Evolutionary conservation across 768 basidiomycete genomes (phyloP).

Genomic region (Lactarius deliciosus): DNA sequence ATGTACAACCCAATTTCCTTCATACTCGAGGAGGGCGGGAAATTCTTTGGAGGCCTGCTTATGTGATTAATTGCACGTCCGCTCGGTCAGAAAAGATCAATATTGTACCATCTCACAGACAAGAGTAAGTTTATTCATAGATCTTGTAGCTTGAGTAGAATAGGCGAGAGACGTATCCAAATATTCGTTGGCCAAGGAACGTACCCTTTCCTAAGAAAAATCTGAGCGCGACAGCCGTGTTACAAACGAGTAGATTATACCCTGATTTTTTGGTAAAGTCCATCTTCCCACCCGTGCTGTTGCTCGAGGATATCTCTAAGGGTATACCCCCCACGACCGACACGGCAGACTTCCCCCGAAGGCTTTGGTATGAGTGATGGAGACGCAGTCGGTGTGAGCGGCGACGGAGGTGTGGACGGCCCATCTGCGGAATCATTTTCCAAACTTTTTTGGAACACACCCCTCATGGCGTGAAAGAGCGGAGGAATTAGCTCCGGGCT

Average conservation of each 20-base stretch:
- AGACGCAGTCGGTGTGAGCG: not conserved
- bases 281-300: conserved; percentile 8
- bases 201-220: not conserved
- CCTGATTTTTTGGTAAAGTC: not conserved
- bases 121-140: not conserved
- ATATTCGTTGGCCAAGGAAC: not conserved
- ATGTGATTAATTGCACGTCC: too few relatives aligned
- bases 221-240: not conserved
- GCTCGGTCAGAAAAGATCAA: not conserved
- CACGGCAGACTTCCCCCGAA: not conserved
- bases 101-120: not conserved
- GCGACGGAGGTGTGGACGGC: not conserved
- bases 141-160: not conserved
- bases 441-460: not conserved
- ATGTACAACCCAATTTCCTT: too few relatives aligned
- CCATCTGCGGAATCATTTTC: not conserved
- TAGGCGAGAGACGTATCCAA: conserved; percentile 2
- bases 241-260: not conserved
- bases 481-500: not conserved
- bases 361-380: conserved; percentile 7
- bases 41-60: too few relatives aligned
- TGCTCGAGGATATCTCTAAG: not conserved
- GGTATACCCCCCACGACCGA: not conserved
- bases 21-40: too few relatives aligned
- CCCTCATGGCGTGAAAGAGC: not conserved